Evolutionary conservation across 2,329 filamentous ascomycete species (phyloP), one percentile per base, ranked within the genome.

Genomic region (Nothophaeocryptopus gaeumannii): DNA sequence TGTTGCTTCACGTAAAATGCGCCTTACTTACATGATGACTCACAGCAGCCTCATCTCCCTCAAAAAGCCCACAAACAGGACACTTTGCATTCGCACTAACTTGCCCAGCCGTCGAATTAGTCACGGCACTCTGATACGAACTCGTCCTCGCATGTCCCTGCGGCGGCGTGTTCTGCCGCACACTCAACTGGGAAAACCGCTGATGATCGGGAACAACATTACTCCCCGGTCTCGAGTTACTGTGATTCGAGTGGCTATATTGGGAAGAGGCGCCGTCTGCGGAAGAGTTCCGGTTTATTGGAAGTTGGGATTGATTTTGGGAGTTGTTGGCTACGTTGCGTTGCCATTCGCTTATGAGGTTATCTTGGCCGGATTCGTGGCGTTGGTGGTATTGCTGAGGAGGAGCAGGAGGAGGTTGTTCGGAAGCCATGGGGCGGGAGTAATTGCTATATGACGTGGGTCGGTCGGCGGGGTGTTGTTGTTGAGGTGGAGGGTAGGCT

Each of bases 31-130:
- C 64, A 56, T 67, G 64, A 60, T 64, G 61, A 40, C 52, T 63
- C n/a, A 67, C 58, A 33, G 64, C 64, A n/a, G 58, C 57, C 46
- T 65, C 64, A 43, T 67, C 64, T n/a, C 64, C 64, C 46, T 65
- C 63, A 50, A 67, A 67, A 12, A 60, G 35, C 2, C 55, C 58
- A 51, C 64, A 67, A 11, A 67, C 63, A 1, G 64, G 64, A 54
- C 64, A 67, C 35, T 63, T 66, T 8, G 51, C 45, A 31, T 29
- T 47, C 9, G 32, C 30, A 26, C 13, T 26, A 3, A 26, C 26
- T 39, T 3, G 39, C 29, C n/a, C 31, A 32, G 30, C 30, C 13
- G 30, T 20, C 39, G 32, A 29, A 37, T 33, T 47, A 44, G 13
- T 33, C 16, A 36, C 41, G 13, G 14, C 33, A 30, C n/a, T 32